Conservation (phyloP, 352 stramenopile species). For the Globisporangium heterothallicum region DNA sequence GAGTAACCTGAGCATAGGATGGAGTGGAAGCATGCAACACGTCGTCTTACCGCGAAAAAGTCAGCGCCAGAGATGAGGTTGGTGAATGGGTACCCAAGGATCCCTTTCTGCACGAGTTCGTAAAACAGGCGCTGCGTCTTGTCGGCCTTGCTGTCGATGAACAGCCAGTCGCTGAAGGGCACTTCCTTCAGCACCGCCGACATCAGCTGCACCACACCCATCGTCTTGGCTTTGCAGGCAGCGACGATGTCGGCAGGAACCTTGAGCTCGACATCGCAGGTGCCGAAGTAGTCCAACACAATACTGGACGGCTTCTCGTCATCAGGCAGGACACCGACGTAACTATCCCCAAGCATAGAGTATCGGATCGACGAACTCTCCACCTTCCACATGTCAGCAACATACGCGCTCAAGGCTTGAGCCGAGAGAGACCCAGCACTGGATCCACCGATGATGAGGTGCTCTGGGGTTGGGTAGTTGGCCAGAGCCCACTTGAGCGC, state of each 20-base stretch:
- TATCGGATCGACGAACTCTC: slow-evolving; percentile 30
- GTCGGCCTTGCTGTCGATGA: slow-evolving; percentile 57
- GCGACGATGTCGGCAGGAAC: slow-evolving; percentile 8
- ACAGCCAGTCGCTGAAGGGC: slow-evolving; percentile 45
- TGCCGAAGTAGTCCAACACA: slow-evolving; percentile 31
- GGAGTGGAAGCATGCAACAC: too few species aligned
- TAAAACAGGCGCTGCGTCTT: slow-evolving; percentile 58
- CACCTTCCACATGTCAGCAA: slow-evolving; percentile 36
- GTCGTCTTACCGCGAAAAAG: slow-evolving; percentile 20
- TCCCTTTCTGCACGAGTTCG: slow-evolving; percentile 41
- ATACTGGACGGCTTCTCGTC: slow-evolving; percentile 11
- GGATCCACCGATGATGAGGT: slow-evolving; percentile 26
- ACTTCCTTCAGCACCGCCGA: slow-evolving; percentile 28
- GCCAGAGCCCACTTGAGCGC: slow-evolving; percentile 29
- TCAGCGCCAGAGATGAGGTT: slow-evolving; percentile 39
- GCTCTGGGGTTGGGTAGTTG: slow-evolving; percentile 34
- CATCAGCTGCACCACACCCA: slow-evolving; percentile 35
- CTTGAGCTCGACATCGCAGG: slow-evolving; percentile 26
- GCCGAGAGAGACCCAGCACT: slow-evolving; percentile 30
- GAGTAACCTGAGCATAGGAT: too few species aligned
- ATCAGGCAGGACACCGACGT: slow-evolving; percentile 35
- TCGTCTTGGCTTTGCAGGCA: slow-evolving; percentile 19
- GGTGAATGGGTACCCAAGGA: slow-evolving; percentile 52
- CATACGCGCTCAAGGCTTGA: slow-evolving; percentile 23
- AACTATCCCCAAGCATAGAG: slow-evolving; percentile 36